Conservation (phyloP, 2,329 filamentous ascomycete genomes). For the Calonectria naviculata region DNA sequence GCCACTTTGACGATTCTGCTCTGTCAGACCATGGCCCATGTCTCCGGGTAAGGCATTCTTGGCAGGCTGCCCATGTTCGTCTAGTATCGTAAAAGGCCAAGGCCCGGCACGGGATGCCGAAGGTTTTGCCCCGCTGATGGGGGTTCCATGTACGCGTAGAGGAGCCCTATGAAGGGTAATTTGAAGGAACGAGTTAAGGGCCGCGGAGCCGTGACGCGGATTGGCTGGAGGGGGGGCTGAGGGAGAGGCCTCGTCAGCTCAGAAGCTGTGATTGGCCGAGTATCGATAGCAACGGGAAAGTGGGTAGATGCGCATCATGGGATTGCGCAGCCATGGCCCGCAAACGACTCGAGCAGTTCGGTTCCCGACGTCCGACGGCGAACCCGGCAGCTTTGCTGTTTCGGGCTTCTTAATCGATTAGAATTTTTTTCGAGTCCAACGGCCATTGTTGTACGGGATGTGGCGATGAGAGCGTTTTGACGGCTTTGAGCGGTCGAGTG, state of each 20-base stretch:
- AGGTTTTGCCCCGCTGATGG: slow-evolving; percentile 23
- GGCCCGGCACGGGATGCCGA: slow-evolving; percentile 32
- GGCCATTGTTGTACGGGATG: neutral
- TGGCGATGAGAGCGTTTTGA: neutral
- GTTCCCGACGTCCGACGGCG: neutral
- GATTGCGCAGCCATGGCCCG: slow-evolving; percentile 31
- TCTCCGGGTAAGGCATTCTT: neutral
- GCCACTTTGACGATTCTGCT: neutral
- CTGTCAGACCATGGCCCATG: neutral
- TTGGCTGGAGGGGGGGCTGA: slow-evolving; percentile 25
- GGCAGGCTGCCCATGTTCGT: slow-evolving; percentile 17
- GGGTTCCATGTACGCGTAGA: slow-evolving; percentile 4
- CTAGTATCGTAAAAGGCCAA: slow-evolving; percentile 15
- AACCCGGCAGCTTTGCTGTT: neutral
- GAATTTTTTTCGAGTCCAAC: neutral
- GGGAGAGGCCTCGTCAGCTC: slow-evolving; percentile 49
- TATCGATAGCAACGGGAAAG: neutral
- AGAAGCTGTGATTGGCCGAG: slow-evolving; percentile 41
- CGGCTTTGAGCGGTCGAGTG: neutral
- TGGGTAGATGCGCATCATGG: slow-evolving; percentile 25
- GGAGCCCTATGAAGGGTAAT: neutral
- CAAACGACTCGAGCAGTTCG: neutral
- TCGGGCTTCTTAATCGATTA: neutral
- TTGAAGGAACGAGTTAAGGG: slow-evolving; percentile 3
- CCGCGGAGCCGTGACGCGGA: neutral